Conservation (phyloP, 768 basidiomycete species). For the Vishniacozyma victoriae region DNA sequence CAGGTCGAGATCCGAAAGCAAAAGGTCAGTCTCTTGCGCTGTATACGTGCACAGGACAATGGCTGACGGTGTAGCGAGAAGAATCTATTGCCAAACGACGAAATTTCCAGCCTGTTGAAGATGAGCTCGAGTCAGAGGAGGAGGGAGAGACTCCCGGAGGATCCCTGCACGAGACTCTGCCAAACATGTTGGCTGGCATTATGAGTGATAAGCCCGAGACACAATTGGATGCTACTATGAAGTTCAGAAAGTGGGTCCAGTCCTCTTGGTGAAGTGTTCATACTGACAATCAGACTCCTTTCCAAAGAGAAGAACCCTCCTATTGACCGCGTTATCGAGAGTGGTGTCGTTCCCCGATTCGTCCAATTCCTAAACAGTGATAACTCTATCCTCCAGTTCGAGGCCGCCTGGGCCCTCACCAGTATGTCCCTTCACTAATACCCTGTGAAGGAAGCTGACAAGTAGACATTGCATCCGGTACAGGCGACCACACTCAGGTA, state of each 20-base stretch:
- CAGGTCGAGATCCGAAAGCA: constrained; percentile 98
- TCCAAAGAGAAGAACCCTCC: constrained; percentile 99
- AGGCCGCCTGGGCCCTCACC: constrained; percentile 95
- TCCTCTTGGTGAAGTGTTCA: neutral
- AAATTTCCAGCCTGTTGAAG: constrained; percentile 72
- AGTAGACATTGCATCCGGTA: constrained; percentile 84
- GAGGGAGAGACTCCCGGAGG: constrained; percentile 52
- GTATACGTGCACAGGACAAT: too few species aligned
- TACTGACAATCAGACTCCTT: constrained; percentile 55
- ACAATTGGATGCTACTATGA: constrained; percentile 94
- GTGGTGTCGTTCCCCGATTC: constrained; percentile 93
- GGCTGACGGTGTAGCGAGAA: too few species aligned
- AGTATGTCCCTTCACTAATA: constrained; percentile 46
- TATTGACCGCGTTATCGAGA: constrained; percentile 92
- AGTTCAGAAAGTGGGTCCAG: constrained; percentile 73
- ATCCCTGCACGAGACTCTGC: constrained; percentile 69
- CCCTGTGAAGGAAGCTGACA: constrained; percentile 51
- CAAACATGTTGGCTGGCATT: constrained; percentile 76
- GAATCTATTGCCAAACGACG: constrained; percentile 97
- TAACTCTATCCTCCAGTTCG: constrained; percentile 61
- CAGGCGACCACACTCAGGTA: constrained; percentile 95
- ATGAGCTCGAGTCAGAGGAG: constrained; percentile 66
- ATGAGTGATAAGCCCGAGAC: constrained; percentile 86
- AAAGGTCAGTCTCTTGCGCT: constrained; percentile 53
- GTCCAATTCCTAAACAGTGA: constrained; percentile 75